These are phyloP conservation scores for Starmerella vitae DNA, from an alignment of 805 yeast species.

Conservation along the genomic window DNA sequence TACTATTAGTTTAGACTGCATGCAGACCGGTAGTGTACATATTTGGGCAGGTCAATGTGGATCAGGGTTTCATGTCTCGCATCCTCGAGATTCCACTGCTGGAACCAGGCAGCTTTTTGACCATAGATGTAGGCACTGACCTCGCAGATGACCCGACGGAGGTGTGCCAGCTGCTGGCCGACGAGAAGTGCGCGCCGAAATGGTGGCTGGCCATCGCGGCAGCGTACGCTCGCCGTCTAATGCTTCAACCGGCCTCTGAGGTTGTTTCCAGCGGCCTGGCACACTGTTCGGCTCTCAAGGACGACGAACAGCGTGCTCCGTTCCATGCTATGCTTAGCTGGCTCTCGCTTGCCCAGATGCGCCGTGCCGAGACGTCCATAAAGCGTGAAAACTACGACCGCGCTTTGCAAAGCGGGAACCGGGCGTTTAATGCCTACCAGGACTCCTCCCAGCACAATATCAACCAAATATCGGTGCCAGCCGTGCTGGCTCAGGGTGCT, in stretches of 20 bases:
- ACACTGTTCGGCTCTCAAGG: conserved; percentile 16
- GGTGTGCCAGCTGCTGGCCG: conserved; percentile 59
- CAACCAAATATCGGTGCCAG: conserved; percentile 30
- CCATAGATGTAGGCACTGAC: conserved; percentile 66
- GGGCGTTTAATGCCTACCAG: conserved; percentile 32
- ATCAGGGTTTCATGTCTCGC: conserved; percentile 17
- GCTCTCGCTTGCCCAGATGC: conserved; percentile 35
- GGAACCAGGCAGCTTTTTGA: conserved; percentile 71
- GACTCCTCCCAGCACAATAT: conserved; percentile 30
- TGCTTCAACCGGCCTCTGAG: conserved; percentile 46
- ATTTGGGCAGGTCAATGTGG: no score
- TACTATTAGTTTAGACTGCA: no score
- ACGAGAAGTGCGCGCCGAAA: conserved; percentile 60
- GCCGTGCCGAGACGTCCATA: conserved; percentile 23
- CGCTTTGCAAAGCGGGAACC: conserved; percentile 36
- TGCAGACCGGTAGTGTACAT: no score
- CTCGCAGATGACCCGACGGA: conserved; percentile 84
- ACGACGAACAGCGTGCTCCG: conserved; percentile 34
- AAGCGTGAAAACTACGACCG: conserved; percentile 23
- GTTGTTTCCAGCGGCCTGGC: conserved; percentile 50
- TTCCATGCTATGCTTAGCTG: conserved; percentile 58
- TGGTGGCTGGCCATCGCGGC: conserved; percentile 80
- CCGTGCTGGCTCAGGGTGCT: conserved; percentile 55
- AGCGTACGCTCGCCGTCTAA: conserved; percentile 57
- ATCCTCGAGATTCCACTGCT: conserved; percentile 58